Evolutionary conservation across 805 yeast genomes (phyloP).

Genomic region (Hanseniaspora taiwanica): DNA sequence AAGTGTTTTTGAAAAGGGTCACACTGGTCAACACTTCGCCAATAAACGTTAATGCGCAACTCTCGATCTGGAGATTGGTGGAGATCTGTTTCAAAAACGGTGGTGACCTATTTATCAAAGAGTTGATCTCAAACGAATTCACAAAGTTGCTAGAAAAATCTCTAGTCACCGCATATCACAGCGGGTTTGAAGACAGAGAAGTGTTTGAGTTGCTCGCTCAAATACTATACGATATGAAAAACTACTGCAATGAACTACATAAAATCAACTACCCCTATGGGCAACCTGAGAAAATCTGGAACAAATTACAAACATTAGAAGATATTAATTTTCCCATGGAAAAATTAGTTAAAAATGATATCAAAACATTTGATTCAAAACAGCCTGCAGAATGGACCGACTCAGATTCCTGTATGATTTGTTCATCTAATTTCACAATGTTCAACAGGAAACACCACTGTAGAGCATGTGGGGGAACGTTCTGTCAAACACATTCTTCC

Average conservation of each 20-base stretch:
- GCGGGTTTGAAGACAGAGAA: conserved; percentile 1
- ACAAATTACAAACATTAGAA: conserved; percentile 4
- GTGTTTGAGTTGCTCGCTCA: conserved; percentile 2
- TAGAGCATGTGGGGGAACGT: conserved; percentile 93
- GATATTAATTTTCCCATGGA: conserved; percentile 1
- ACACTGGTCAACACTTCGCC: conserved; percentile 28
- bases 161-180: conserved; percentile 18
- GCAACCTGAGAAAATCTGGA: conserved; percentile 3
- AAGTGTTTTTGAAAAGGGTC: conserved; percentile 65
- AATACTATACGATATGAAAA: conserved; percentile 4
- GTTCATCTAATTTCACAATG: conserved; percentile 67
- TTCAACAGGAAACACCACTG: conserved; percentile 92
- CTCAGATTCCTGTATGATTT: conserved; percentile 88
- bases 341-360: conserved; percentile 18
- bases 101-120: conserved; percentile 71
- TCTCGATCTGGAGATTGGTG: conserved; percentile 59
- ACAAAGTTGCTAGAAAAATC: conserved; percentile 56
- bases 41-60: conserved; percentile 65
- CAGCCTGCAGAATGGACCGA: conserved; percentile 98
- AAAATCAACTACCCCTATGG: conserved; percentile 4
- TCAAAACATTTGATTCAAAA: conserved; percentile 64
- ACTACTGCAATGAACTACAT: conserved; percentile 1
- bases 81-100: conserved; percentile 90
- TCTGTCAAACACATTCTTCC: conserved; percentile 73
- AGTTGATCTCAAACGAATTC: conserved; percentile 73